Percentiles rank a stretch among this genome's conserved stretches.
phyloP scores from a whole-genome alignment of 2,329 filamentous ascomycete genomes.

The Stachybotrys chartarum region DNA sequence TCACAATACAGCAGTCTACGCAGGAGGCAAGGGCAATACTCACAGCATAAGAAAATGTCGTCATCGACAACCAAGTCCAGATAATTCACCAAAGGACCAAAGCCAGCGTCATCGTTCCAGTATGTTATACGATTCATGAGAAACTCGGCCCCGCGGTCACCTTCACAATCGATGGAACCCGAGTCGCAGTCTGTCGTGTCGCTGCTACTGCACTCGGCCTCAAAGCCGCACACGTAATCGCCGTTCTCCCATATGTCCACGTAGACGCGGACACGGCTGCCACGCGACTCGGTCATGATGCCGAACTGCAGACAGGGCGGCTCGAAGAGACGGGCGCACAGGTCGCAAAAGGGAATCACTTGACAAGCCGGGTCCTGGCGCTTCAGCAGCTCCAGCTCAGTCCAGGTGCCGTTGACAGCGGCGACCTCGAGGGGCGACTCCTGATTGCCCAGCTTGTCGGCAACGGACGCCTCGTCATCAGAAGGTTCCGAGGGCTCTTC shows the following conservation, averaged over 20 bases:
- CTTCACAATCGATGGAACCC: background rate
- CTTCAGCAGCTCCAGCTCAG: background rate
- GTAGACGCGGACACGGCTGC: background rate
- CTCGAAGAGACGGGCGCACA: background rate
- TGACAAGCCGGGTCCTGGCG: background rate
- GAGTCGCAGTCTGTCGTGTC: background rate
- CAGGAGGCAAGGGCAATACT: background rate
- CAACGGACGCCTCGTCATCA: background rate
- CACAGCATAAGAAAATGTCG: background rate
- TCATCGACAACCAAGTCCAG: background rate
- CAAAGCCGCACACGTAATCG: background rate
- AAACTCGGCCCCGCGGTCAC: background rate
- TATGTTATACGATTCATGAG: background rate
- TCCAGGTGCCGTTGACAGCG: background rate
- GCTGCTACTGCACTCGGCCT: background rate
- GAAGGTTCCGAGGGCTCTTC: background rate
- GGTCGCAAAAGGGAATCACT: background rate
- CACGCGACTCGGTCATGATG: background rate
- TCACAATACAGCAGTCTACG: background rate
- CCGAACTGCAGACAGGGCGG: background rate
- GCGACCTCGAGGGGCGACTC: background rate
- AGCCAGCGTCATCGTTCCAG: background rate
- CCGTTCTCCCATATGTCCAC: background rate
- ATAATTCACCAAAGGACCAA: background rate
- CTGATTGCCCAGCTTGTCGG: background rate